Base-by-base conservation (phyloP, 2,329 filamentous ascomycete species). In the Incumbomyces lentus region DNA sequence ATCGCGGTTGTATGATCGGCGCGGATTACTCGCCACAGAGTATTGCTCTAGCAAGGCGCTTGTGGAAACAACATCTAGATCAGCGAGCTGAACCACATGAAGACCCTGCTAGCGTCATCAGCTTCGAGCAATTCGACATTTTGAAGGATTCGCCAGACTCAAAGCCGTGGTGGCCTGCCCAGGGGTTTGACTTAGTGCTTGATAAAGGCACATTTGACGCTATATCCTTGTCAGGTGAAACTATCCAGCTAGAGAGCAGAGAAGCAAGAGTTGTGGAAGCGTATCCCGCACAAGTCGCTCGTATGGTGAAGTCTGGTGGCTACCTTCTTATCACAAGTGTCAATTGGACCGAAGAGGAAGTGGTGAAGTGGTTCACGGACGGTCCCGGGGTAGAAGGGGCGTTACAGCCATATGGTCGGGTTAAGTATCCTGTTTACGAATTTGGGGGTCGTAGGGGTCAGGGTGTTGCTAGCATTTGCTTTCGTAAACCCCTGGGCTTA, bases 151-250 rank as follows among this genome's bases (percentile, higher is more conserved):
- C 22, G 12, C 42, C 53, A 22, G 41, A 49, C 2, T 49, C 45
- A 2, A 40, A 64, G 13, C 49, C 59, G 13, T 69, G 67, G 63
- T 70, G 64, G 57, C 70, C 56, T 18, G 58, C 1, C 12, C 51
- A 37, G 0, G 84, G 84, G 1, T 96, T 89, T 69, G 88, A 96
- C 64, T 79, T 95, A 0, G 82, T 95, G 0, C 75, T 95, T n/a
- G 92, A 98, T 67, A 98, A 98, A 68, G 92, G 92, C 37, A 98
- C 92, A 1, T 98, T 96, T 63, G 92, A 98, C 69, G 92, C 92
- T 10, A 84, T 98, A 30, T 88, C 81, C 41, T 70, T 96, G n/a
- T 67, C 64, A 12, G 64, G 58, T 8, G 64, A 67, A 49, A 59
- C 52, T 7, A 52, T 51, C 13, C 39, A 40, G 18, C 39, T 75